A percentile compares a stretch with the other conserved stretches of the same genome.
These are phyloP conservation scores for Myotisia sp. DNA, from an alignment of 2,329 filamentous ascomycete genomes.

Conservation along the genomic window DNA sequence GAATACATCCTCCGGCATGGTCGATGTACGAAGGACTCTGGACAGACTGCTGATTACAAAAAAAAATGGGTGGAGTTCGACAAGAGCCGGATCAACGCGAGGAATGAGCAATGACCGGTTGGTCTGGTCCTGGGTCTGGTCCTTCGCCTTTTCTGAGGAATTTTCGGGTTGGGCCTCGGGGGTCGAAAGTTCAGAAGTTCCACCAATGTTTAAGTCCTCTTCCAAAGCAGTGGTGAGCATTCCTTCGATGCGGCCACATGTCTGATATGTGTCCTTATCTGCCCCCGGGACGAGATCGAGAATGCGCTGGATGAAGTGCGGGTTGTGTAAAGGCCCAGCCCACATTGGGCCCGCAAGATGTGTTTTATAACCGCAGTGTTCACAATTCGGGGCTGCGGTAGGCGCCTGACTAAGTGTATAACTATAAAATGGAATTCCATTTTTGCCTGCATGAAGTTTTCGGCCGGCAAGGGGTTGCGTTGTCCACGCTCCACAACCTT, in stretches of 20 bases:
- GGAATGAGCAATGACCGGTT: slow-evolving; percentile 27
- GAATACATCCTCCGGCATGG: slow-evolving; percentile 64
- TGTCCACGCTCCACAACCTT: slow-evolving; percentile 81
- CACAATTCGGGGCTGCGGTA: slow-evolving; percentile 50
- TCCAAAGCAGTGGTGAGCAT: slow-evolving; percentile 84
- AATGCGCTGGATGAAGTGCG: slow-evolving; percentile 65
- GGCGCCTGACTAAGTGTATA: slow-evolving; percentile 61
- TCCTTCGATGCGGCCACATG: slow-evolving; percentile 66
- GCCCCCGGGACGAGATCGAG: slow-evolving; percentile 56
- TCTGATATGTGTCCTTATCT: slow-evolving; percentile 60
- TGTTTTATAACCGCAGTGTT: slow-evolving; percentile 73
- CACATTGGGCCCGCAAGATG: slow-evolving; percentile 93
- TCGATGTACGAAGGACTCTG: slow-evolving; percentile 62
- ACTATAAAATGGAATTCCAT: slow-evolving; percentile 59
- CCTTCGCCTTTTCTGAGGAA: not conserved
- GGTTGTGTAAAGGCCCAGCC: slow-evolving; percentile 73
- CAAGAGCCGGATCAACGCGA: slow-evolving; percentile 43
- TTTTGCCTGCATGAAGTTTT: slow-evolving; percentile 53
- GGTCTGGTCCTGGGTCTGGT: slow-evolving; percentile 12
- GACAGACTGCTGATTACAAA: slow-evolving; percentile 62
- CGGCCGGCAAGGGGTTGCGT: slow-evolving; percentile 65
- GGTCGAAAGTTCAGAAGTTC: slow-evolving; percentile 8
- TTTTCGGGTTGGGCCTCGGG: slow-evolving; percentile 5
- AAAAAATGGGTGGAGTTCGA: slow-evolving; percentile 74
- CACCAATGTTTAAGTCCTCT: slow-evolving; percentile 40